Base-by-base conservation (phyloP, 768 basidiomycete species). In the Mycena galopus region DNA sequence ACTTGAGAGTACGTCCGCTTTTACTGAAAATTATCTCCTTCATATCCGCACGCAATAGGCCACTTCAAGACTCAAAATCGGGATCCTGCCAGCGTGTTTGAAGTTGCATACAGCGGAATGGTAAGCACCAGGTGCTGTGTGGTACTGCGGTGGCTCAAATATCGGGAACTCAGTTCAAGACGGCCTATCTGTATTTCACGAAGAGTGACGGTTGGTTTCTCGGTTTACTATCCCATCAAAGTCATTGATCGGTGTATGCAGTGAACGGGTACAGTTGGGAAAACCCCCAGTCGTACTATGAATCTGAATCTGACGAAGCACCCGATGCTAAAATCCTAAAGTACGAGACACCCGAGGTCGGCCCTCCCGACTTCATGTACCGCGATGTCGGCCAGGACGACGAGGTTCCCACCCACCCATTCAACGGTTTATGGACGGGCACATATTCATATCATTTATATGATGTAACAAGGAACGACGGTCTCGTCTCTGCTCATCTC, bases 61-160 rank as follows among this genome's bases (percentile, higher is more conserved):
- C 8, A 67, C 42, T 67, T 67, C 23, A 50, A 7, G 7, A 35
- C 29, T 39, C 66, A 67, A 16, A 67, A 60, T 11, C 12, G 39
- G 32, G 30, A 67, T 59, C 66, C 66, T 23, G 14, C 35, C 50
- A 67, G 14, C 0, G 57, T 50, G 33, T 67, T 67, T 21, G 57
- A 67, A 33, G 25, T 57, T 47, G 66, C 66, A 17, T 67, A 67
- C 42, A 67, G 23, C 35, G 66, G 66, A 35, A 57, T 67, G 57
- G 66, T 67, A 60, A 60, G 66, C 29, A 30, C 19, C 42, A 8
- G 6, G 7, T 29, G 39, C 27, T 19, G 17, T 47, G n/a, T 47
- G 27, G 42, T 14, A 23, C 12, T 12, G 12, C 42, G 23, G 17
- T 61, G 39, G 42, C 25, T 62, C 23, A n/a, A 7, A 25, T 7